Evolutionary conservation across 2,329 filamentous ascomycete species (phyloP), one percentile per base, ranked within the genome.

Genomic region (Cryoendolithus antarcticus): DNA sequence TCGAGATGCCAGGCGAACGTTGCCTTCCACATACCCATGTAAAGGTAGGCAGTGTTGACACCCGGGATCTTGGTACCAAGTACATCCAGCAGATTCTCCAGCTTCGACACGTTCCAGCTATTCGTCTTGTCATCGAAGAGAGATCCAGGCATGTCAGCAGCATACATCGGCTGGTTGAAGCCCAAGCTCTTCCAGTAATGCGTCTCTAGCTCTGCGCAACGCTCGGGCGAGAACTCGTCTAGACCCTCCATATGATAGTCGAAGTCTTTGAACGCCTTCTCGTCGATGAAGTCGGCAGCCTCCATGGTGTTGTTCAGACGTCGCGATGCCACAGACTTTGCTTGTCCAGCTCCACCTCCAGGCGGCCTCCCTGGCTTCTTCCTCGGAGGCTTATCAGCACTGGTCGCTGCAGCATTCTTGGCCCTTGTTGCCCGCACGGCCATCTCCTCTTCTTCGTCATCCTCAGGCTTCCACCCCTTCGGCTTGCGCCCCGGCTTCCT

Each of bases 1-100:
- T 98, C 91, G 38, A 98, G 66, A 72, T 98, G 91, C 91, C 91
- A 98, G 6, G 91, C 91, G 59, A 98, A 98, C 0, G 91, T 96
- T 9, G 91, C 89, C 62, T 96, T 96, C 91, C 91, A 98, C 91
- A 98, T 98, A 33, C 91, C 91, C 43, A 98, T 71, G 57, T 98
- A 98, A 2, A 98, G 74, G 56, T 98, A 98, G 2, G 91, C 89
- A 2, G 89, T 98, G 56, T 98, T 98, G 56, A 98, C 93, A 49
- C 91, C 91, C 3, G 91, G 93, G 6, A 98, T 86, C 52, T 95
- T 94, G 40, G 86, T 89, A 5, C 91, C 91, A 2, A 98, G 70
- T 4, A 95, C 85, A 60, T 98, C 91, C 30, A 98, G 72, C 40
- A 98, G 65, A 51, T 96, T 98, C 9, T 86, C 85, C 24, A 98